Base-by-base conservation (phyloP, 805 yeast species). In the Wickerhamiella hasegawae region DNA sequence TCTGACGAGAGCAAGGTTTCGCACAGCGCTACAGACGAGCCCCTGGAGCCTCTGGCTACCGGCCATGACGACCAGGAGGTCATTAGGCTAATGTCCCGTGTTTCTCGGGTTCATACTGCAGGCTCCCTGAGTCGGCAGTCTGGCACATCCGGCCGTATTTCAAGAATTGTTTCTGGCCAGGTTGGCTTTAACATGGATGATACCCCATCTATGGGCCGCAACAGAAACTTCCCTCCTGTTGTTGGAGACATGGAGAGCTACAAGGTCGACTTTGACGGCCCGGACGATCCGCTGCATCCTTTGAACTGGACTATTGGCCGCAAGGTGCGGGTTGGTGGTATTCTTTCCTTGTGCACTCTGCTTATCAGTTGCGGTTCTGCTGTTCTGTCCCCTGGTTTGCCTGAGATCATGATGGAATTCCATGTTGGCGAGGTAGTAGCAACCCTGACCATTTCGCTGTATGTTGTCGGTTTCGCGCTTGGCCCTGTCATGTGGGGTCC, bases 401-500 rank as follows among this genome's bases (percentile, higher is more conserved):
- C 55, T 0, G 66, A 55, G 15, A 48, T 83, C 24, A 54, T 68
- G 43, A 58, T 44, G 33, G 56, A 65, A 28, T 85, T 55, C 55
- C 69, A 69, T 39, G 72, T 85, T 32, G 76, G 79, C 28, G 42
- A 49, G 6, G 78, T 73, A 9, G 84, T 75, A n/a, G 76, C 78
- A 10, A 68, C 80, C 17, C 63, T 87, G 32, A 78, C 82, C 37
- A 68, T 83, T 8, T 73, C 95, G 0, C 62, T 84, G 18, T 85
- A 71, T 48, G 95, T 85, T 14, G 55, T 83, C 29, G 97, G 96
- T 10, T 87, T 84, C 57, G 96, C 95, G 1, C 68, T 82, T 1
- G 95, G 96, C 15, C 97, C 97, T 3, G 63, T 85, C 35, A 49
- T 82, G 25, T 85, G 90, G 82, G 94, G 90, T 18, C 94, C 94